Conservation (phyloP, 176 grass and related monocot genomes). For the Elymus sibiricus region DNA sequence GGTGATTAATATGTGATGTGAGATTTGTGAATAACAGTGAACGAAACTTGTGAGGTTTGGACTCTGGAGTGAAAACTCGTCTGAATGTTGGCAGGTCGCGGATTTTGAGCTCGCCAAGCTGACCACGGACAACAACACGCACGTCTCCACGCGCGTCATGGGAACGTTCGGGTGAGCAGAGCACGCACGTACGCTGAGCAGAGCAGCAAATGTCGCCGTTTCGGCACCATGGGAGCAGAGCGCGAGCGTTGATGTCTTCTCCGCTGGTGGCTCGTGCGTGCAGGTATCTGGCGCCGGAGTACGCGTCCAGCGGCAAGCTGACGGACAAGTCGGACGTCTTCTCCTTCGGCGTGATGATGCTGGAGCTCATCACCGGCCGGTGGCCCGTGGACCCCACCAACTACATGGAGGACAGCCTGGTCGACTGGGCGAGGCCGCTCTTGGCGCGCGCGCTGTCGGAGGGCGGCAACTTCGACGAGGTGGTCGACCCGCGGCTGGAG, state of each 20-base stretch:
- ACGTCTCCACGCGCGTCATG: slow-evolving; percentile 97
- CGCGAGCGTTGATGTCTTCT: background rate
- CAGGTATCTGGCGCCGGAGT: slow-evolving; percentile 94
- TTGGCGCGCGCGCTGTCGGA: slow-evolving; percentile 45
- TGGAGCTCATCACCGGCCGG: slow-evolving; percentile 89
- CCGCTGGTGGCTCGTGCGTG: background rate
- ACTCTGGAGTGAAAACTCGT: background rate
- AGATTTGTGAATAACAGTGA: no score
- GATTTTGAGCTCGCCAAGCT: slow-evolving; percentile 93
- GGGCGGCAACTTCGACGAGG: slow-evolving; percentile 44
- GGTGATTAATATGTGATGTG: slow-evolving; percentile 18
- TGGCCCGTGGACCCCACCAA: slow-evolving; percentile 50
- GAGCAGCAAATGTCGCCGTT: no score
- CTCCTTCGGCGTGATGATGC: slow-evolving; percentile 96
- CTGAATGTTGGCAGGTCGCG: slow-evolving; percentile 50
- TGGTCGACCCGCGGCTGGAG: slow-evolving; percentile 64
- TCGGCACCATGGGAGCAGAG: no score
- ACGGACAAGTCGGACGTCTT: slow-evolving; percentile 97
- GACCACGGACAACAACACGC: slow-evolving; percentile 82
- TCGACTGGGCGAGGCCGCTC: slow-evolving; percentile 88
- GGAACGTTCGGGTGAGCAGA: slow-evolving; percentile 80
- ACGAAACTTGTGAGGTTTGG: background rate
- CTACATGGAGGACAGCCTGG: slow-evolving; percentile 88
- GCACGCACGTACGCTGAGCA: background rate
- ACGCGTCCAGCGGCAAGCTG: slow-evolving; percentile 91